Percentiles rank a stretch among this genome's conserved stretches.
phyloP scores from a whole-genome alignment of 345 rosid species.

The Noccaea caerulescens region DNA sequence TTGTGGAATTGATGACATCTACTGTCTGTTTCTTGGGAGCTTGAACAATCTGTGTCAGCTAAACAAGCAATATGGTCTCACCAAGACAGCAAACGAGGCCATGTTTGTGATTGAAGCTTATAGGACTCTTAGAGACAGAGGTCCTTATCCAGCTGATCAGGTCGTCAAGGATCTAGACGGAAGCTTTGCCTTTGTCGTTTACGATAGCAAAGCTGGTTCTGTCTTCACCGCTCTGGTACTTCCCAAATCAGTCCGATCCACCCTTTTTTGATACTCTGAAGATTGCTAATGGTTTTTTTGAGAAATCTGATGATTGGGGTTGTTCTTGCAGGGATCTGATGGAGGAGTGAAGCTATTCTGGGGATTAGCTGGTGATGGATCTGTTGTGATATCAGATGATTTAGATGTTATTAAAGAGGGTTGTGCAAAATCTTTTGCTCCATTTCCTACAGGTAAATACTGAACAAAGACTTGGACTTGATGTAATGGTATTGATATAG shows the following conservation, averaged over 20 bases:
- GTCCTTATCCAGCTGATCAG: slow-evolving; percentile 95
- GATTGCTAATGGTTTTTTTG: neutral
- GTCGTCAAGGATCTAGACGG: slow-evolving; percentile 93
- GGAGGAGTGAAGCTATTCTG: slow-evolving; percentile 80
- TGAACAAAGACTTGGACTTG: slow-evolving; percentile 1
- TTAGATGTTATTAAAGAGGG: slow-evolving; percentile 79
- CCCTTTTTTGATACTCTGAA: neutral
- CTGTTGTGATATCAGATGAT: slow-evolving; percentile 85
- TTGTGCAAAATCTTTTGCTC: slow-evolving; percentile 96
- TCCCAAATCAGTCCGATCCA: neutral
- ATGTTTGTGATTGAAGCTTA: slow-evolving; percentile 87
- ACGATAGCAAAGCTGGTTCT: slow-evolving; percentile 74
- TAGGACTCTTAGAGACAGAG: slow-evolving; percentile 84
- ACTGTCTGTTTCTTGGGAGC: slow-evolving; percentile 80
- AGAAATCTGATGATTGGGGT: neutral
- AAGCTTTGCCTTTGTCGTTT: slow-evolving; percentile 87
- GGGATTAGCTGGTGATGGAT: slow-evolving; percentile 94
- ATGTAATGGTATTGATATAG: neutral
- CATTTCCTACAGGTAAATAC: slow-evolving; percentile 70
- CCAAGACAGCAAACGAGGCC: slow-evolving; percentile 78
- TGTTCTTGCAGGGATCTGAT: slow-evolving; percentile 71
- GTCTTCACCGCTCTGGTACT: slow-evolving; percentile 88
- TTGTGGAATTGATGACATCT: slow-evolving; percentile 79
- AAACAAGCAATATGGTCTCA: slow-evolving; percentile 76
- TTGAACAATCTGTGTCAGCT: slow-evolving; percentile 71